phyloP scores from a whole-genome alignment of 805 yeast genomes.

The Myxozyma geophila region DNA sequence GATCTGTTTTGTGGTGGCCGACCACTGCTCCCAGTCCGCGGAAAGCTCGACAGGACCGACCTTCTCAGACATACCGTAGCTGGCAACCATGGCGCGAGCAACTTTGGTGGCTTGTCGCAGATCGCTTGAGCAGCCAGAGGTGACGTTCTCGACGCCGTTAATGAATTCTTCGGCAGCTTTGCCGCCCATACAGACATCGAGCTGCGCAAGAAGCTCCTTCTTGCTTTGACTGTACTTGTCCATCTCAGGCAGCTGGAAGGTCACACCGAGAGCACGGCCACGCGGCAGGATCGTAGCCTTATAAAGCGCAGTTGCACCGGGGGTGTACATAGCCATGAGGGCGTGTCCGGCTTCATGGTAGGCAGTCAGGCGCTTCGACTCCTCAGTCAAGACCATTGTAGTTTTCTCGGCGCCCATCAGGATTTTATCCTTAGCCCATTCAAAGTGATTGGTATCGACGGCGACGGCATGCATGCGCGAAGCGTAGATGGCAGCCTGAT shows the following conservation, averaged over 20 bases:
- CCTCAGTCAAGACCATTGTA: conserved; percentile 97
- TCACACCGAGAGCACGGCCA: conserved; percentile 94
- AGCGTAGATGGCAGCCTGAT: conserved; percentile 97
- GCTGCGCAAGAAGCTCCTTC: conserved; percentile 83
- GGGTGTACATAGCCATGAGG: conserved; percentile 92
- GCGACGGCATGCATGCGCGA: conserved; percentile 89
- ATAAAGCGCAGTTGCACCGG: conserved; percentile 92
- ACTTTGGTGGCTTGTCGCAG: conserved; percentile 85
- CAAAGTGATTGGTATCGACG: conserved; percentile 89
- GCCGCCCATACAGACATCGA: conserved; percentile 99
- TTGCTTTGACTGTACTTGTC: conserved; percentile 94
- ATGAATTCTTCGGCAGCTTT: conserved; percentile 94
- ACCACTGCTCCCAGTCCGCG: conserved; percentile 95
- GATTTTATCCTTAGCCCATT: conserved; percentile 99
- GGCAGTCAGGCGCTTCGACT: conserved; percentile 90
- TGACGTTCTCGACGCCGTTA: conserved; percentile 89
- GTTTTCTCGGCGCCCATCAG: conserved; percentile 97
- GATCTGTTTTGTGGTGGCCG: conserved; percentile 79
- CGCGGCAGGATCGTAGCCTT: conserved; percentile 97
- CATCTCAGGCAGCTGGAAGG: conserved; percentile 97
- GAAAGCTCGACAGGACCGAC: conserved; percentile 91
- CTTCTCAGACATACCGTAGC: conserved; percentile 92
- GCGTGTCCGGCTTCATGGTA: conserved; percentile 99
- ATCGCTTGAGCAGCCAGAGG: conserved; percentile 94
- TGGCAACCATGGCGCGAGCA: conserved; percentile 96